Conservation (phyloP, 176 grass and related monocot genomes). For the Ensete ventricosum region DNA sequence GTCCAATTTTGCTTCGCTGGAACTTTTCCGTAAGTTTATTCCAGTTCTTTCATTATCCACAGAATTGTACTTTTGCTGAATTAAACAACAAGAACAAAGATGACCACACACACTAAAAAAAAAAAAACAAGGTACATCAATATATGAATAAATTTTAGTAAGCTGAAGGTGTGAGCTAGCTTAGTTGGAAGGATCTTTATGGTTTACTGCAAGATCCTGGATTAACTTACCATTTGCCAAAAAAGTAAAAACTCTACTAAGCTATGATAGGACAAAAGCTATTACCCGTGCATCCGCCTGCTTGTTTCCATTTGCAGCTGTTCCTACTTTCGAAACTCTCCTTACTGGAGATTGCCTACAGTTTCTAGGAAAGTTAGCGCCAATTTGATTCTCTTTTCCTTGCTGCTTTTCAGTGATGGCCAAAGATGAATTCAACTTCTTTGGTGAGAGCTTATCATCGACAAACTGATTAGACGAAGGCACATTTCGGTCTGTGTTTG, state of each 20-base stretch:
- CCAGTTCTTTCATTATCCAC: slow-evolving; percentile 30
- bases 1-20: slow-evolving; percentile 31
- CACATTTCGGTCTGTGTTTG: slow-evolving; percentile 23
- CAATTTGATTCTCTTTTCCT: slow-evolving; percentile 82
- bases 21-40: slow-evolving; percentile 13
- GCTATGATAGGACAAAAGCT: not conserved
- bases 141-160: no score
- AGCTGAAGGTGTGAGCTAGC: no score
- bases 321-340: slow-evolving; percentile 39
- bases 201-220: no score
- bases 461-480: slow-evolving; percentile 21
- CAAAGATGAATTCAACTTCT: slow-evolving; percentile 18
- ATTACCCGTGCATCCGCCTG: slow-evolving; percentile 35
- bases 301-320: slow-evolving; percentile 27
- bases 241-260: not conserved
- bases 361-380: slow-evolving; percentile 28
- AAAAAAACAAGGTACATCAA: not conserved
- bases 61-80: slow-evolving; percentile 27
- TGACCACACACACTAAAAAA: not conserved
- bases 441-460: slow-evolving; percentile 28
- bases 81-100: not conserved
- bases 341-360: slow-evolving; percentile 34
- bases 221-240: no score
- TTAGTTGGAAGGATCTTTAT: no score
- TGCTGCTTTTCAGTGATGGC: slow-evolving; percentile 19